phyloP scores from a whole-genome alignment of 2,329 filamentous ascomycete species.

The Leptosphaerulina australis region DNA sequence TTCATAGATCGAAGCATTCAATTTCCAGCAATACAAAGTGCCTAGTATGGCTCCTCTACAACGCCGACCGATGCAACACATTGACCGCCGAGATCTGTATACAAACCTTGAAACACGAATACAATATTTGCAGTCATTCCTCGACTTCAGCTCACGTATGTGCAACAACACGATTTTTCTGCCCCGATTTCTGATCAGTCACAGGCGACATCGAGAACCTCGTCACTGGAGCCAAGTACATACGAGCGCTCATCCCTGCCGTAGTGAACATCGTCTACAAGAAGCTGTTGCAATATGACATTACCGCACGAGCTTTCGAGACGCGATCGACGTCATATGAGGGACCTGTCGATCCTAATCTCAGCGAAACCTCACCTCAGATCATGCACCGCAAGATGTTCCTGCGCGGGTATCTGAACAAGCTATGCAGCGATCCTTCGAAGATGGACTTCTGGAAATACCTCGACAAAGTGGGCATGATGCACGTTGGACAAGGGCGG shows the following conservation, averaged over 20 bases:
- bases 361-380: conserved; percentile 72
- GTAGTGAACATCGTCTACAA: conserved; percentile 85
- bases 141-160: conserved; percentile 75
- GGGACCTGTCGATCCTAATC: conserved; percentile 67
- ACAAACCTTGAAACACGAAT: conserved; percentile 72
- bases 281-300: conserved; percentile 79
- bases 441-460: conserved; percentile 84
- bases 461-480: conserved; percentile 82
- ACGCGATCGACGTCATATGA: conserved; percentile 67
- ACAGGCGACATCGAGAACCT: conserved; percentile 73
- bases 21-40: neutral
- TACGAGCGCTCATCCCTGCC: conserved; percentile 80
- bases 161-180: conserved; percentile 5
- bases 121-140: conserved; percentile 74
- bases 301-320: conserved; percentile 78
- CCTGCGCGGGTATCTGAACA: conserved; percentile 73
- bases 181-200: neutral
- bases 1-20: neutral
- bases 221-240: conserved; percentile 72
- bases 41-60: conserved; percentile 34
- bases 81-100: conserved; percentile 74
- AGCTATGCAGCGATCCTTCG: conserved; percentile 75
- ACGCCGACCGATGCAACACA: conserved; percentile 58
- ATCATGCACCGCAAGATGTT: conserved; percentile 81
- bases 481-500: conserved; percentile 79